These are phyloP conservation scores for Pinus albicaulis DNA, from an alignment of 75 land plant species.

Conservation along the genomic window DNA sequence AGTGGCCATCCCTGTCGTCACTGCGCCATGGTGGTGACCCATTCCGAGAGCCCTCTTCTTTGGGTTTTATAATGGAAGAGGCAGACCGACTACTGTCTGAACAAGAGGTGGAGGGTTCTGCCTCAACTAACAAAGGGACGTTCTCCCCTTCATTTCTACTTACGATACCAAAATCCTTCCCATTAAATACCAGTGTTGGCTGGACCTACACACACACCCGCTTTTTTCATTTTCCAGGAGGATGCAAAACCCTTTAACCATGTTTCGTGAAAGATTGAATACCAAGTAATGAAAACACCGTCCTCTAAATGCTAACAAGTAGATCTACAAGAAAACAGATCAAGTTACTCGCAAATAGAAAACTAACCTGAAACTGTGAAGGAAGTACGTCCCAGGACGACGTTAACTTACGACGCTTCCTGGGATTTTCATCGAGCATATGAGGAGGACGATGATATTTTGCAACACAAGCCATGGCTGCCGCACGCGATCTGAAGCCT, in stretches of 20 bases:
- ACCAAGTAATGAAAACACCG: neutral
- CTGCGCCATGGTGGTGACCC: constrained; percentile 86
- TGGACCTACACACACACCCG: constrained; percentile 76
- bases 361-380: constrained; percentile 15
- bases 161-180: constrained; percentile 17
- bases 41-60: constrained; percentile 43
- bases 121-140: constrained; percentile 6
- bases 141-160: constrained; percentile 24
- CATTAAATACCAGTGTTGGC: constrained; percentile 51
- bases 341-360: too few species aligned
- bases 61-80: constrained; percentile 5
- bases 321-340: too few species aligned
- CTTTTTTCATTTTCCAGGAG: constrained; percentile 34
- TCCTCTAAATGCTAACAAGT: constrained; percentile 6
- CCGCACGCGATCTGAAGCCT: neutral
- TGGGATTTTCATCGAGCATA: constrained; percentile 23
- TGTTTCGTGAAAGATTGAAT: too few species aligned
- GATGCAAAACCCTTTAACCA: neutral
- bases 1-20: constrained; percentile 98
- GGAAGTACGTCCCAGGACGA: constrained; percentile 42
- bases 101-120: constrained; percentile 1
- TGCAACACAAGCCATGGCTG: constrained; percentile 9
- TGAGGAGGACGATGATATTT: neutral
- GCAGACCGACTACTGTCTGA: constrained; percentile 26
- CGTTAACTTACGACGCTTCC: constrained; percentile 36